Percentiles rank a stretch among this genome's conserved stretches.
These are phyloP conservation scores for Prunus padus DNA, from an alignment of 306 rosid species.

Conservation along the genomic window DNA sequence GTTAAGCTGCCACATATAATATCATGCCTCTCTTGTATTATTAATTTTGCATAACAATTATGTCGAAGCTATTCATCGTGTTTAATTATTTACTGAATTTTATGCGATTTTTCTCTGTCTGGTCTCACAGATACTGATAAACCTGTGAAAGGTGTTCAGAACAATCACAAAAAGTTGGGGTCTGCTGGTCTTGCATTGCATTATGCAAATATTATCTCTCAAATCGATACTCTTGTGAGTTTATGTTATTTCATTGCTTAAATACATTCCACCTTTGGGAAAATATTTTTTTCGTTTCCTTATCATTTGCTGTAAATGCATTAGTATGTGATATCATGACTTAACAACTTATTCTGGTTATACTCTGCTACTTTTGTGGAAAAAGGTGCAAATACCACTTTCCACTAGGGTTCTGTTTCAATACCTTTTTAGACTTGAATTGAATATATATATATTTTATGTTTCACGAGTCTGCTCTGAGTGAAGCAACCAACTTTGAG, in stretches of 20 bases:
- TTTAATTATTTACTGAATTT: conserved; percentile 1
- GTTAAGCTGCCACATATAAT: background rate
- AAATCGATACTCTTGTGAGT: conserved; percentile 94
- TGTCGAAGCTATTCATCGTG: background rate
- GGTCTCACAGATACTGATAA: conserved; percentile 59
- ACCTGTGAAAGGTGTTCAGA: conserved; percentile 52
- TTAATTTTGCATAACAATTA: background rate
- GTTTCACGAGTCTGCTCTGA: background rate
- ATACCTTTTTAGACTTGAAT: background rate
- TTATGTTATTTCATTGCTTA: conserved; percentile 9
- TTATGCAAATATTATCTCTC: conserved; percentile 86
- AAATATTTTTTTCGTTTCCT: background rate
- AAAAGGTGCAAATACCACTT: background rate
- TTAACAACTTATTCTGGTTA: background rate
- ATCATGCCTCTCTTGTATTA: background rate
- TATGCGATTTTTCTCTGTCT: conserved; percentile 17
- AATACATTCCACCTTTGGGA: background rate
- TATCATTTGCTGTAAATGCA: background rate
- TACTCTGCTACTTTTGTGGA: background rate
- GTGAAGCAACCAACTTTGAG: background rate
- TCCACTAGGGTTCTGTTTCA: background rate
- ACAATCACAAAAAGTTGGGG: conserved; percentile 67
- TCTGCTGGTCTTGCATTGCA: conserved; percentile 98
- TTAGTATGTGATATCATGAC: background rate
- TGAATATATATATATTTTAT: too few relatives aligned